A percentile compares a stretch with the other conserved stretches of the same genome.
Evolutionary conservation across 352 stramenopile genomes (phyloP).

Genomic region (Phytophthora macrochlamydospora): DNA sequence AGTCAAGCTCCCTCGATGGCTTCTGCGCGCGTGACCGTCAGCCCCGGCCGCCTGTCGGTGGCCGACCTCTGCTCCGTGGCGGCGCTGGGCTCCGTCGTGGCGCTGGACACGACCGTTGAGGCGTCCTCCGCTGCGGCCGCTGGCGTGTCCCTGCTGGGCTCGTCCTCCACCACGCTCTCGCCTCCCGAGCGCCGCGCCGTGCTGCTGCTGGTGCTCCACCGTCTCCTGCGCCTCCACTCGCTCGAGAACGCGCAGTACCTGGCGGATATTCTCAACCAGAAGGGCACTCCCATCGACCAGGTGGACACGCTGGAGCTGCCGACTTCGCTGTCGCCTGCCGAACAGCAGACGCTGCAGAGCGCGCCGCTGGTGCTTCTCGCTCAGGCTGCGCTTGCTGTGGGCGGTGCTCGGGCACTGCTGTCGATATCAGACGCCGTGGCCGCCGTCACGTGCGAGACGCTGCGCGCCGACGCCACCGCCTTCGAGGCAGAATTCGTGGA

Average conservation of each 20-base stretch:
- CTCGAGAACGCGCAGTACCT: constrained; percentile 52
- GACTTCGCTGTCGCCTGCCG: constrained; percentile 36
- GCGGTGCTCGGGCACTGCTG: constrained; percentile 67
- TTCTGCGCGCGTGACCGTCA: constrained; percentile 57
- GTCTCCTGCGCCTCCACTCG: constrained; percentile 43
- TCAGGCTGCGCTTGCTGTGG: constrained; percentile 55
- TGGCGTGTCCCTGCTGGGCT: constrained; percentile 7
- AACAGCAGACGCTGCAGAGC: constrained; percentile 42
- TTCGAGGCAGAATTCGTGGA: constrained; percentile 91
- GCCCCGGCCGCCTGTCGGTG: constrained; percentile 56
- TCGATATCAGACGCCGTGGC: constrained; percentile 77
- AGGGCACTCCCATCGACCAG: constrained; percentile 36
- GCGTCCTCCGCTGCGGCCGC: constrained; percentile 17
- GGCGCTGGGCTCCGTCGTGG: constrained; percentile 48
- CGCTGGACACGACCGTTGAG: constrained; percentile 27
- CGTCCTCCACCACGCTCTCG: constrained; percentile 7
- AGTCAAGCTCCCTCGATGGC: constrained; percentile 33
- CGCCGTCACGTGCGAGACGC: constrained; percentile 82
- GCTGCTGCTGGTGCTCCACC: constrained; percentile 50
- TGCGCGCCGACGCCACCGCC: constrained; percentile 59
- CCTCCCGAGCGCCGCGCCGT: constrained; percentile 33
- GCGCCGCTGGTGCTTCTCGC: constrained; percentile 52
- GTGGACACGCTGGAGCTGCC: constrained; percentile 44
- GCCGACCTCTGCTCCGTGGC: constrained; percentile 69
- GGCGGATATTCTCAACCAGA: constrained; percentile 62